These are phyloP conservation scores for Xerocomus minutiporus DNA, from an alignment of 1,284 basidiomycete species.

Conservation along the genomic window DNA sequence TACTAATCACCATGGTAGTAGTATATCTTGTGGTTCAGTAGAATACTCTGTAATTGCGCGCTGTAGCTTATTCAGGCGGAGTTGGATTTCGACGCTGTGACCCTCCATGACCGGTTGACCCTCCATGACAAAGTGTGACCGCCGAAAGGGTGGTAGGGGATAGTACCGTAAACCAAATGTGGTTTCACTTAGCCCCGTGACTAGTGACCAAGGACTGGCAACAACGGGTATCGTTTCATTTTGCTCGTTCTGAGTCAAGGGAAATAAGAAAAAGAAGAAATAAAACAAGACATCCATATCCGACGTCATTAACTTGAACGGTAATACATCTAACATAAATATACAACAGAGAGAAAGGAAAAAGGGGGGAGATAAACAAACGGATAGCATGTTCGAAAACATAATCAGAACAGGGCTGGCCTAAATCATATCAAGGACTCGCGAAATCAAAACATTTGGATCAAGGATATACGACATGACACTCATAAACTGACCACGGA, in stretches of 20 bases:
- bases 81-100: too few relatives aligned
- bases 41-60: too few relatives aligned
- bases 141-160: too few relatives aligned
- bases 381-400: conserved; percentile 18
- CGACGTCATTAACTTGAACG: conserved; percentile 10
- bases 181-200: too few relatives aligned
- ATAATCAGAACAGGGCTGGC: conserved; percentile 11
- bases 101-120: too few relatives aligned
- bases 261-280: neutral
- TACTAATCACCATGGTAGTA: too few relatives aligned
- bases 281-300: neutral
- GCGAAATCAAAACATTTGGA: neutral
- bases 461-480: neutral
- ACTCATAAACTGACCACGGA: neutral
- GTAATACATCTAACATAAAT: conserved; percentile 21
- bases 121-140: too few relatives aligned
- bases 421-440: conserved; percentile 1
- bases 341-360: conserved; percentile 8
- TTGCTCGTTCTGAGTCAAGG: neutral
- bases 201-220: too few relatives aligned
- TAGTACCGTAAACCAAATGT: too few relatives aligned
- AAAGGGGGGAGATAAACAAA: conserved; percentile 1
- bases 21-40: too few relatives aligned
- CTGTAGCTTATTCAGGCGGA: too few relatives aligned
- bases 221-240: neutral